These are phyloP conservation scores for Arachis monticola DNA, from an alignment of 331 rosid species.

Conservation along the genomic window DNA sequence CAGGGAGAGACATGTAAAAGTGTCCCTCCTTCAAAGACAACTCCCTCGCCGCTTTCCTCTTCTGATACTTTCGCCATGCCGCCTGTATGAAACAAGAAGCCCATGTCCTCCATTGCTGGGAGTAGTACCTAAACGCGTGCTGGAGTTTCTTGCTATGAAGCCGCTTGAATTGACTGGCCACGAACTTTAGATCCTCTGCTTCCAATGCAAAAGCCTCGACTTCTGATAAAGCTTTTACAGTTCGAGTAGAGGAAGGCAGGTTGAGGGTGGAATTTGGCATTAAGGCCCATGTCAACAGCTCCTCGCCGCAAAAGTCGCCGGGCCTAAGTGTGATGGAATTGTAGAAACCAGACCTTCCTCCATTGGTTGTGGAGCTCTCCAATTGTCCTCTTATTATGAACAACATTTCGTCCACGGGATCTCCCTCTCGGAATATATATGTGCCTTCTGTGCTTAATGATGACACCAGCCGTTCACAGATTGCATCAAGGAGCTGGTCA, in stretches of 20 bases:
- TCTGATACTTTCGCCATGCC: constrained; percentile 75
- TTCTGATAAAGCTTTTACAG: constrained; percentile 70
- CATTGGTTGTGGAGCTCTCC: constrained; percentile 91
- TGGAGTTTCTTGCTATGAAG: constrained; percentile 79
- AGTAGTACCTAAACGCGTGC: constrained; percentile 46
- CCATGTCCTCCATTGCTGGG: constrained; percentile 87
- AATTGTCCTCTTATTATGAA: constrained; percentile 86
- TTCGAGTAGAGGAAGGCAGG: constrained; percentile 81
- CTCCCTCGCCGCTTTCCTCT: constrained; percentile 65
- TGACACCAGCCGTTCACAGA: constrained; percentile 85
- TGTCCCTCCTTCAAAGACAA: constrained; percentile 58
- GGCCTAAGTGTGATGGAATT: constrained; percentile 82
- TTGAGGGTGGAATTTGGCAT: constrained; percentile 75
- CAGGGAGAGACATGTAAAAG: constrained; percentile 41
- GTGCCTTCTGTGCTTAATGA: constrained; percentile 79
- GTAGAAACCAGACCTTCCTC: constrained; percentile 82
- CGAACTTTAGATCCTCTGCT: constrained; percentile 83
- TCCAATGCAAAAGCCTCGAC: constrained; percentile 88
- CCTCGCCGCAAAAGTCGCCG: constrained; percentile 95
- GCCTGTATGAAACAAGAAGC: constrained; percentile 74
- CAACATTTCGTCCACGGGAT: constrained; percentile 86
- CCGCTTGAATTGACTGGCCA: constrained; percentile 87
- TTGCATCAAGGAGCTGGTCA: constrained; percentile 89
- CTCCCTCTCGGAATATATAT: constrained; percentile 73
- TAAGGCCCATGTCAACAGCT: constrained; percentile 88